These are phyloP conservation scores for Neurospora terricola DNA, from an alignment of 495 filamentous ascomycete species.

Conservation along the genomic window DNA sequence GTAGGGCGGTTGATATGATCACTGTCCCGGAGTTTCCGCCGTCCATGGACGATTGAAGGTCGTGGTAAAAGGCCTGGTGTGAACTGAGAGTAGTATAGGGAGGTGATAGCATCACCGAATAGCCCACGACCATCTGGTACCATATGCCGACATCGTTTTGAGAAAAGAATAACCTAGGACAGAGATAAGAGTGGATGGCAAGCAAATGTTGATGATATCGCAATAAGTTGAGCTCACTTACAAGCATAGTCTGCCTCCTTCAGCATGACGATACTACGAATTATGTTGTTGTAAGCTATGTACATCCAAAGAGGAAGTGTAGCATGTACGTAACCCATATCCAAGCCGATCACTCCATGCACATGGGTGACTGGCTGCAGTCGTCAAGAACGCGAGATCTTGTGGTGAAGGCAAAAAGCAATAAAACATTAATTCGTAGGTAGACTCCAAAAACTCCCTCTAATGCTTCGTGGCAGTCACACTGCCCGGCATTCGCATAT, in stretches of 20 bases:
- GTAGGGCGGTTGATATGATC: slow-evolving; percentile 11
- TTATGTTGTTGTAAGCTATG: neutral
- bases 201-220: neutral
- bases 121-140: neutral
- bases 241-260: neutral
- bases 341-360: neutral
- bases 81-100: neutral
- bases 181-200: neutral
- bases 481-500: neutral
- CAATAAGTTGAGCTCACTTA: neutral
- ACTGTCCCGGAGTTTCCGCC: slow-evolving; percentile 8
- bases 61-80: neutral
- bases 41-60: neutral
- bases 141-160: neutral
- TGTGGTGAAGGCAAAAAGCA: neutral
- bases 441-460: neutral
- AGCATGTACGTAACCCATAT: neutral
- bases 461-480: neutral
- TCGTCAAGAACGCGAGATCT: neutral
- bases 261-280: neutral
- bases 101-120: neutral
- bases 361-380: neutral
- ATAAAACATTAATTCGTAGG: neutral
- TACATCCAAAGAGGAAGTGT: neutral
- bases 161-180: neutral